Evolutionary conservation across 2,329 filamentous ascomycete genomes (phyloP).

Genomic region (Trichoderma citrinoviride): DNA sequence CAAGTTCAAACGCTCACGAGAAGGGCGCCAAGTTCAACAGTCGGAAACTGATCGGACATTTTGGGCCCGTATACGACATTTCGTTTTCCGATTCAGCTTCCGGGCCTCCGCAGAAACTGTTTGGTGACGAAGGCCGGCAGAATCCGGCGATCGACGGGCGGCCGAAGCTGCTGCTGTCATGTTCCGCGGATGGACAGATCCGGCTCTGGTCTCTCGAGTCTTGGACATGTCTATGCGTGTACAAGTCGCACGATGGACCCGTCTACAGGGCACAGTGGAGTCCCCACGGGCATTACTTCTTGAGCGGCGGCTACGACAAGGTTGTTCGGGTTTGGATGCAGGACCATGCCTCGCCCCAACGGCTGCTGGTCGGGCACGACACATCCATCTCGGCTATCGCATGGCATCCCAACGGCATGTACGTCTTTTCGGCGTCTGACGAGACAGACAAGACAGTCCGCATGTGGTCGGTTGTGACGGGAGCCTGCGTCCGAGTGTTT

Average conservation of each 20-base stretch:
- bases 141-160: conserved; percentile 48
- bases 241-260: conserved; percentile 88
- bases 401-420: conserved; percentile 93
- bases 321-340: conserved; percentile 89
- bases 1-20: conserved; percentile 59
- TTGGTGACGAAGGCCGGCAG: conserved; percentile 47
- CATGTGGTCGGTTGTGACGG: conserved; percentile 94
- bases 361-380: conserved; percentile 89
- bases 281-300: conserved; percentile 93
- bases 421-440: conserved; percentile 88
- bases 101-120: conserved; percentile 47
- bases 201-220: conserved; percentile 91
- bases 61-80: conserved; percentile 83
- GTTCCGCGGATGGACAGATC: conserved; percentile 81
- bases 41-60: conserved; percentile 81
- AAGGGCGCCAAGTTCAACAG: conserved; percentile 60
- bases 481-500: conserved; percentile 85
- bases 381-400: conserved; percentile 86
- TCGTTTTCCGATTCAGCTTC: conserved; percentile 77
- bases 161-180: conserved; percentile 79
- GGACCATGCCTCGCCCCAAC: conserved; percentile 83
- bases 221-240: conserved; percentile 89
- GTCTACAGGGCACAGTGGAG: conserved; percentile 88
- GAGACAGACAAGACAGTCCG: conserved; percentile 84
- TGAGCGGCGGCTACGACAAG: conserved; percentile 82